A percentile compares a stretch with the other conserved stretches of the same genome.
Evolutionary conservation across 768 basidiomycete genomes (phyloP).

Genomic region (Mycena chlorophos): DNA sequence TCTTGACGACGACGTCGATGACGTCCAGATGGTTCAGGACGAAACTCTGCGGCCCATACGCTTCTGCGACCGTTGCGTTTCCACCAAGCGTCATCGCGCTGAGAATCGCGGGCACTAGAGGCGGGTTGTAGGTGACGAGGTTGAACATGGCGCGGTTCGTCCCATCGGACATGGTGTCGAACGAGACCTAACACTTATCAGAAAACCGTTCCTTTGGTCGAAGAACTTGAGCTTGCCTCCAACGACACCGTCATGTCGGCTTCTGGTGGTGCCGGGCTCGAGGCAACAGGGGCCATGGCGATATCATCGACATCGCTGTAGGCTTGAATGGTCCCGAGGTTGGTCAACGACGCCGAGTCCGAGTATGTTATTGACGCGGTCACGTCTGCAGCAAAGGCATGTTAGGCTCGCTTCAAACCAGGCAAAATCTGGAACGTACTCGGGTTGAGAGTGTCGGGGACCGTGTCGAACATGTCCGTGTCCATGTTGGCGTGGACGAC

Average conservation of each 20-base stretch:
- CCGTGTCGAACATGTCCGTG: slow-evolving; percentile 80
- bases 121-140: slow-evolving; percentile 63
- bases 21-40: slow-evolving; percentile 75
- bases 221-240: slow-evolving; percentile 35
- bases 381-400: slow-evolving; percentile 49
- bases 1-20: slow-evolving; percentile 75
- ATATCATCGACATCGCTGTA: slow-evolving; percentile 71
- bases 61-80: slow-evolving; percentile 61
- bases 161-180: slow-evolving; percentile 85
- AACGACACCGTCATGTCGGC: slow-evolving; percentile 63
- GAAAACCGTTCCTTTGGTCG: neutral
- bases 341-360: slow-evolving; percentile 48
- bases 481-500: slow-evolving; percentile 91
- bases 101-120: slow-evolving; percentile 75
- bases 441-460: slow-evolving; percentile 70
- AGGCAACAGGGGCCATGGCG: slow-evolving; percentile 61
- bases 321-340: slow-evolving; percentile 51
- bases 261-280: slow-evolving; percentile 47
- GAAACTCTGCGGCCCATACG: slow-evolving; percentile 82
- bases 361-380: slow-evolving; percentile 84
- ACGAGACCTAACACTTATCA: slow-evolving; percentile 39
- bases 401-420: neutral
- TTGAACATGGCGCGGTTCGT: slow-evolving; percentile 84
- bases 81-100: slow-evolving; percentile 74
- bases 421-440: slow-evolving; percentile 51